Base-by-base conservation (phyloP, 2,329 filamentous ascomycete genomes). In the Aspergillus pseudoterreus region DNA sequence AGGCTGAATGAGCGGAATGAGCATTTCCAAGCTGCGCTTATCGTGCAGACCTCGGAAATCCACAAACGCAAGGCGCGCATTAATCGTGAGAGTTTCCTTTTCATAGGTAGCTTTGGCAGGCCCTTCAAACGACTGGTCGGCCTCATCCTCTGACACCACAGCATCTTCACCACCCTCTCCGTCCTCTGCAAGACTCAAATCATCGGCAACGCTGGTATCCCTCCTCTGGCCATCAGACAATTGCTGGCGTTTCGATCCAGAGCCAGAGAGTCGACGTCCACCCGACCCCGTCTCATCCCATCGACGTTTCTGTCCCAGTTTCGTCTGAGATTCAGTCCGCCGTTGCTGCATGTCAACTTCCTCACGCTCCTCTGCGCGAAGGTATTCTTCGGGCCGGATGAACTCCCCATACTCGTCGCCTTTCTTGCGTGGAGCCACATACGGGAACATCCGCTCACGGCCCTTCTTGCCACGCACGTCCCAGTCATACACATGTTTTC, bases 21-120 rank as follows among this genome's bases (percentile, higher is more conserved):
- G 75, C 86, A 96, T 96, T 71, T 92, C 90, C 45, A 99, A 76
- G 69, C 90, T 95, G 59, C 92, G 88, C 69, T 92, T 92, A 67
- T 97, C 94, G 70, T 97, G 92, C 21, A 97, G 75, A 21, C 92
- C 94, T 47, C 88, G 86, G 66, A 95, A 96, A 71, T 99, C 94
- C 48, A 99, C 85, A 69, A 88, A 94, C 2, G 88, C 88, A 57
- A 99, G 84, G 43, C 86, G 84, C 46, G 94, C 77, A 57, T 88
- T 85, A 51, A 92, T 77, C 10, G 79, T 76, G 22, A 97, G 69
- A 1, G 75, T 81, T 45, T 86, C 81, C 0, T 78, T 82, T 10
- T 78, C 80, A 57, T 87, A 81, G 8, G 87, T 75, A 17, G 92
- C 76, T 71, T 94, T 95, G 35, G 86, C 86, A 0, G 94, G 94